Conservation (phyloP, 2,329 filamentous ascomycete species). For the Fusarium pininemorale region DNA sequence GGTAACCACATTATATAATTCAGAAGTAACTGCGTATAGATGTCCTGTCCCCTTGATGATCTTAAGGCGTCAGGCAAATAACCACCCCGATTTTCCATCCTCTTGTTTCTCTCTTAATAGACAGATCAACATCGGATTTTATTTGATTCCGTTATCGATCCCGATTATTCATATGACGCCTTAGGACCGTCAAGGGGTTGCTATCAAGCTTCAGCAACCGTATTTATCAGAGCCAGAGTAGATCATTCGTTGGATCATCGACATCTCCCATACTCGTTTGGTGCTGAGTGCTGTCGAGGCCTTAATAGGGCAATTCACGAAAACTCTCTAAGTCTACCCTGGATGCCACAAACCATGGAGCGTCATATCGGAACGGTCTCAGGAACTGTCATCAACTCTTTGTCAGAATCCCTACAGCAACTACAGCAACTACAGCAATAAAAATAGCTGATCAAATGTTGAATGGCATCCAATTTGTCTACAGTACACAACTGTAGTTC, state of each 20-base stretch:
- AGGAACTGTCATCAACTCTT: too few relatives aligned
- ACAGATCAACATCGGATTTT: too few relatives aligned
- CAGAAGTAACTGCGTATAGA: not conserved
- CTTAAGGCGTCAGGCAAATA: fast-evolving
- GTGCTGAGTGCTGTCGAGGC: not conserved
- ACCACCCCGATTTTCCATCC: too few relatives aligned
- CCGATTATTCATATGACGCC: fast-evolving
- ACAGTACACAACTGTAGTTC: not conserved
- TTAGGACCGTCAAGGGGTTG: fast-evolving
- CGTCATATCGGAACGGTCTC: not conserved
- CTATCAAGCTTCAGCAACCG: not conserved
- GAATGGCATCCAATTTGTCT: not conserved
- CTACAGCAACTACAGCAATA: not conserved
- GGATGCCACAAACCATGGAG: not conserved
- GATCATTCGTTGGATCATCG: not conserved
- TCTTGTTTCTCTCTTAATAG: too few relatives aligned
- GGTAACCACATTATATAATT: fast-evolving
- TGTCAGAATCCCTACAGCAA: fast-evolving
- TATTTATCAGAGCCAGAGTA: not conserved
- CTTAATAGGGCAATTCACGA: too few relatives aligned
- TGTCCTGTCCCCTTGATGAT: too few relatives aligned
- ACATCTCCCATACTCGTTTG: not conserved
- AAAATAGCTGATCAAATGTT: not conserved
- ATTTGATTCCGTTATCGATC: fast-evolving
- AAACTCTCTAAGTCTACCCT: not conserved